A percentile compares a stretch with the other conserved stretches of the same genome.
These are phyloP conservation scores for Pythium sukuiense DNA, from an alignment of 352 stramenopile genomes.

Conservation along the genomic window DNA sequence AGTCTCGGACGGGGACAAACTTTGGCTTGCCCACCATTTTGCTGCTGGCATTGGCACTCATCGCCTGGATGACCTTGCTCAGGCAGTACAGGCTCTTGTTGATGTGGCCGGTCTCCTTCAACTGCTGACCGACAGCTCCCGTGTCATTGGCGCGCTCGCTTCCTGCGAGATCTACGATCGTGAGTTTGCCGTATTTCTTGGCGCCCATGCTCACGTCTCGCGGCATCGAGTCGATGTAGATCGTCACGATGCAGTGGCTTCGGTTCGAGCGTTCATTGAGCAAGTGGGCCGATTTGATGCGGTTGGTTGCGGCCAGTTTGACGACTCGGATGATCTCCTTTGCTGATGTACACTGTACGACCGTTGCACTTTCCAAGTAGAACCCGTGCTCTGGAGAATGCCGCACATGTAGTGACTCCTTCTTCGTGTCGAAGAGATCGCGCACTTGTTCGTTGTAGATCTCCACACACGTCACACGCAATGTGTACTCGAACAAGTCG, in stretches of 20 bases:
- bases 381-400: slow-evolving; percentile 65
- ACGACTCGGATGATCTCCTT: slow-evolving; percentile 67
- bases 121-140: slow-evolving; percentile 52
- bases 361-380: slow-evolving; percentile 71
- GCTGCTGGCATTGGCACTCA: slow-evolving; percentile 47
- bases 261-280: slow-evolving; percentile 73
- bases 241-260: slow-evolving; percentile 77
- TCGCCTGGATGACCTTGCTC: slow-evolving; percentile 72
- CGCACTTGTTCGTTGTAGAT: slow-evolving; percentile 78
- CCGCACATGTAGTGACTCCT: slow-evolving; percentile 55
- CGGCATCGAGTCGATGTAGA: slow-evolving; percentile 70
- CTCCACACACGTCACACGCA: slow-evolving; percentile 73
- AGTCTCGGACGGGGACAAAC: slow-evolving; percentile 72
- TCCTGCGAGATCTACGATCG: slow-evolving; percentile 70
- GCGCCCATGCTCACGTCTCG: slow-evolving; percentile 22
- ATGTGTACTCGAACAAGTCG: slow-evolving; percentile 46
- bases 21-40: slow-evolving; percentile 27
- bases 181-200: slow-evolving; percentile 75
- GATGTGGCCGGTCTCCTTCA: slow-evolving; percentile 75
- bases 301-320: slow-evolving; percentile 56
- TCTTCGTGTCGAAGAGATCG: slow-evolving; percentile 63
- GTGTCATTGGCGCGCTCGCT: slow-evolving; percentile 71
- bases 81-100: slow-evolving; percentile 82
- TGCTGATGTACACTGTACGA: slow-evolving; percentile 55
- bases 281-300: slow-evolving; percentile 65